These are phyloP conservation scores for Mortierella alpina DNA, from an alignment of 192 early-diverging fungal species.

Conservation along the genomic window DNA sequence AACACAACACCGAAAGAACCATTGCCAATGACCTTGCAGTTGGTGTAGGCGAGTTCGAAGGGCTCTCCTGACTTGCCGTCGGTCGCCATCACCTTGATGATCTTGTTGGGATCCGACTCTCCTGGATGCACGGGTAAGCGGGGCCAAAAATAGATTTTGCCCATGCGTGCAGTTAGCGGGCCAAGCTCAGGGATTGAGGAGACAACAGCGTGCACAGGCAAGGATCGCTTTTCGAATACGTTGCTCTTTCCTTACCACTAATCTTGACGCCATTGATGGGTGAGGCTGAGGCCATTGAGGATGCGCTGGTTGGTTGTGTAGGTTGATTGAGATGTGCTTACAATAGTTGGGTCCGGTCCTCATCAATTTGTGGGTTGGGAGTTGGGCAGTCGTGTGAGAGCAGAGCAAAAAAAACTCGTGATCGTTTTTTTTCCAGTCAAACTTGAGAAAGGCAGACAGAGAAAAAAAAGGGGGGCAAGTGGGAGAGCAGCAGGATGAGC, in stretches of 20 bases:
- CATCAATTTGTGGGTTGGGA: too few relatives aligned
- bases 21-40: constrained; percentile 94
- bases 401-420: too few relatives aligned
- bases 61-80: constrained; percentile 89
- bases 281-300: constrained; percentile 34
- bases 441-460: too few relatives aligned
- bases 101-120: constrained; percentile 71
- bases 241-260: constrained; percentile 35
- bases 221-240: background rate
- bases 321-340: too few relatives aligned
- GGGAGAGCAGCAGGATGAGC: too few relatives aligned
- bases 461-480: too few relatives aligned
- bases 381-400: too few relatives aligned
- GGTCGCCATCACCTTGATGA: constrained; percentile 83
- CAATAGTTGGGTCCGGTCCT: too few relatives aligned
- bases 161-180: background rate
- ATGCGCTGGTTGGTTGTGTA: too few relatives aligned
- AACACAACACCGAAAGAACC: constrained; percentile 99
- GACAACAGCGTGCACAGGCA: background rate
- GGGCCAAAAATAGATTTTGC: background rate
- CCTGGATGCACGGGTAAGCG: constrained; percentile 15
- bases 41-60: constrained; percentile 89
- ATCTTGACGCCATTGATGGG: constrained; percentile 54
- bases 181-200: background rate
- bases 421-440: too few relatives aligned